A percentile compares a stretch with the other conserved stretches of the same genome.
Conservation (phyloP, 805 yeast genomes). For the Candida silvicultrix region DNA sequence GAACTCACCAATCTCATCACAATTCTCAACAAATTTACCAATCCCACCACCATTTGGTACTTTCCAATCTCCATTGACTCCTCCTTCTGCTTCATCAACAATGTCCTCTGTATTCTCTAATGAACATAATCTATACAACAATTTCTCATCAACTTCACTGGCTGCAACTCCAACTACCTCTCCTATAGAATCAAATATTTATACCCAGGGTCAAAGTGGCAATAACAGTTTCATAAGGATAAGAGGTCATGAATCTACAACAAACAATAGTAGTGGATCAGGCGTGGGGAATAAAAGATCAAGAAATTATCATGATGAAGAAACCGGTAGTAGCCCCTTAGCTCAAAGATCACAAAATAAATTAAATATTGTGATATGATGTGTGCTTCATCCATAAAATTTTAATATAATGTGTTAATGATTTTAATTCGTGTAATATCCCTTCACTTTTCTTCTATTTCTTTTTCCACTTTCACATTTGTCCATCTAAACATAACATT, state of each 20-base stretch:
- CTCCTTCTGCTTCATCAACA: slow-evolving; percentile 27
- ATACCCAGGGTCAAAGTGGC: neutral
- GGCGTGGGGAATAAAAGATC: neutral
- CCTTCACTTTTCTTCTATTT: neutral
- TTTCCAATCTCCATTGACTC: slow-evolving; percentile 21
- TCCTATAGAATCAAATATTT: neutral
- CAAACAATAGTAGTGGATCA: neutral
- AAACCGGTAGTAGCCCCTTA: slow-evolving; percentile 9
- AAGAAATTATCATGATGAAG: slow-evolving; percentile 2
- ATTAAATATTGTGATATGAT: slow-evolving; percentile 6
- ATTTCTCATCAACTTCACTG: slow-evolving; percentile 11
- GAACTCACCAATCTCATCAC: slow-evolving; percentile 4
- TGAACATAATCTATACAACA: slow-evolving; percentile 4
- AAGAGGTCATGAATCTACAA: too few species aligned
- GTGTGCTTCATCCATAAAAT: neutral
- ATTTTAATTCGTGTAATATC: neutral
- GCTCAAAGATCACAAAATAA: slow-evolving; percentile 15
- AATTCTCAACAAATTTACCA: slow-evolving; percentile 4
- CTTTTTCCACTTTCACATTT: too few species aligned
- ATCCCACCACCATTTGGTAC: slow-evolving; percentile 13
- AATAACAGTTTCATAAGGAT: neutral
- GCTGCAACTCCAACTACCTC: slow-evolving; percentile 12
- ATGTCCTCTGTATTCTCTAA: slow-evolving; percentile 15
- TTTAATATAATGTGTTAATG: neutral
- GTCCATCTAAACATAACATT: neutral